Conservation (phyloP, 2,329 filamentous ascomycete genomes). For the Aspergillus sp. region DNA sequence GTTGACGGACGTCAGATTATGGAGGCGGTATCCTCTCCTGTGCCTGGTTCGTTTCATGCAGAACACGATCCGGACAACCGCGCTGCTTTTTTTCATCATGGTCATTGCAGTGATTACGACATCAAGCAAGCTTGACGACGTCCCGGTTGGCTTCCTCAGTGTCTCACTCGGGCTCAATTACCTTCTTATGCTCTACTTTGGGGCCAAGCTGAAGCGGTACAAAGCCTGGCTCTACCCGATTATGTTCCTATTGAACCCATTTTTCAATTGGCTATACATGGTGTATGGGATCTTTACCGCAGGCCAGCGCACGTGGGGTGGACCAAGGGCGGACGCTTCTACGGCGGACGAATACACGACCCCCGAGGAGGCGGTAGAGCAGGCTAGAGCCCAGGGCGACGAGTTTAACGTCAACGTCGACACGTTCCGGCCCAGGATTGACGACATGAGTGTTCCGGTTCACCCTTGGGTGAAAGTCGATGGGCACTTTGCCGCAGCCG, state of each 20-base stretch:
- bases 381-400: constrained; percentile 68
- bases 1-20: constrained; percentile 87
- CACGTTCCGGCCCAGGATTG: constrained; percentile 54
- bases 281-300: constrained; percentile 93
- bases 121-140: constrained; percentile 63
- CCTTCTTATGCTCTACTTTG: constrained; percentile 93
- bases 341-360: constrained; percentile 66
- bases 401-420: constrained; percentile 85
- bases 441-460: constrained; percentile 48
- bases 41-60: constrained; percentile 85
- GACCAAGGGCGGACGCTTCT: constrained; percentile 80
- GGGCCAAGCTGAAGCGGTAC: constrained; percentile 71
- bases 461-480: constrained; percentile 66
- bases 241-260: constrained; percentile 92
- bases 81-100: constrained; percentile 89
- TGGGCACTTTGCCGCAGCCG: constrained; percentile 66
- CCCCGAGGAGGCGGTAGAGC: constrained; percentile 72
- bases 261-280: constrained; percentile 99
- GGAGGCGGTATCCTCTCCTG: constrained; percentile 81
- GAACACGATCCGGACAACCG: constrained; percentile 91
- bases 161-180: constrained; percentile 90
- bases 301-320: constrained; percentile 90
- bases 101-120: constrained; percentile 77
- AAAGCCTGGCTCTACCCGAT: constrained; percentile 93
- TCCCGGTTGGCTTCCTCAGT: constrained; percentile 88